Conservation (phyloP, 139 green algal genomes). For the Astrephomene gubernaculifera region DNA sequence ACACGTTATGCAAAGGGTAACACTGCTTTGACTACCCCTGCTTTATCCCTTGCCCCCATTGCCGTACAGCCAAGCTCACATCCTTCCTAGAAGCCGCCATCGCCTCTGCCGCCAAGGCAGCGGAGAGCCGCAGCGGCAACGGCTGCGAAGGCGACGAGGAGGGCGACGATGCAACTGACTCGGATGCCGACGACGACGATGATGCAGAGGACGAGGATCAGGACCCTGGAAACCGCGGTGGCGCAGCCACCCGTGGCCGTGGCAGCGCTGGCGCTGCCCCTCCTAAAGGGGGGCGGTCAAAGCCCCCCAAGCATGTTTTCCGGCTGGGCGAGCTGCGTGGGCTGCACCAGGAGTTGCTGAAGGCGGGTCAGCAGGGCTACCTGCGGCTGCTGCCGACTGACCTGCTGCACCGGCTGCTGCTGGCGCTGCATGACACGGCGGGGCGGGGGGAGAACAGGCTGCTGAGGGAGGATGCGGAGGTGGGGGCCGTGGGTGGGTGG, state of each 20-base stretch:
- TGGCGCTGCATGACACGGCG: not conserved
- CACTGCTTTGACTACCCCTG: no score
- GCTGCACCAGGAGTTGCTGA: slow-evolving; percentile 7
- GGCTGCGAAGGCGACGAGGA: not conserved
- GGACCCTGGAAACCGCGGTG: not conserved
- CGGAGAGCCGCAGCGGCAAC: not conserved
- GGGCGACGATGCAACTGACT: not conserved
- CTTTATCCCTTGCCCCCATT: no score
- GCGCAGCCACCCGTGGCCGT: not conserved
- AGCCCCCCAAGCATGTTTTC: not conserved
- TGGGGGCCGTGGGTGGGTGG: not conserved
- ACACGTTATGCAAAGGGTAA: no score
- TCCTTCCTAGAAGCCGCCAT: not conserved
- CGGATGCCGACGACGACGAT: not conserved
- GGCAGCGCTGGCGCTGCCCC: no score
- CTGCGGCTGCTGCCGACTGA: not conserved
- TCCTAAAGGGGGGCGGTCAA: not conserved
- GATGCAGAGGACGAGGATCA: not conserved
- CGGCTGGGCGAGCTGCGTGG: not conserved
- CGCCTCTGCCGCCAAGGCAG: not conserved
- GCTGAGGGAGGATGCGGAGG: slow-evolving; percentile 1
- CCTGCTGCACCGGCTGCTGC: not conserved
- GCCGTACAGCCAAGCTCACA: slow-evolving; percentile 12
- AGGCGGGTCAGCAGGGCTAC: not conserved
- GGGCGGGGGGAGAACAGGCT: not conserved